Base-by-base conservation (phyloP, 2,329 filamentous ascomycete genomes). In the Hypoxylon sp. region DNA sequence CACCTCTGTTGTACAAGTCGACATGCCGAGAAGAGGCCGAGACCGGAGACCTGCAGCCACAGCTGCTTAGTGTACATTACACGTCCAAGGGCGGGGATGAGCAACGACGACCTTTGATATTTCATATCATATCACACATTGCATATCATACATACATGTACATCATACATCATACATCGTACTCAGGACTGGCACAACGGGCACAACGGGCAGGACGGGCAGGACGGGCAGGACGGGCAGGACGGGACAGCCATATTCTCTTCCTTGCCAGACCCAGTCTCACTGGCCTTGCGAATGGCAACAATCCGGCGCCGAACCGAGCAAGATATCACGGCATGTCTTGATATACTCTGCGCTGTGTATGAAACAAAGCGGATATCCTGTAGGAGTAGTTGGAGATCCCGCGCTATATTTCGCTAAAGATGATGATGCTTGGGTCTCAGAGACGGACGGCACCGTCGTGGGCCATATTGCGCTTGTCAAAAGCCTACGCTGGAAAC, bases 321-420 rank as follows among this genome's bases (percentile, higher is more conserved):
- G 11, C 33, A 26, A 9, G 69, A 70, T 42, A 45, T 71, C 2
- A 8, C 52, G 9, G 62, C 64, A 36, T 71, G 68, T 48, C 50
- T 58, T 48, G 65, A 58, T 26, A 46, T 65, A 2, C 55, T 72
- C 52, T 40, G 45, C 12, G 33, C 49, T 18, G 70, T 73, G 42
- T 64, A 72, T 46, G 46, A 42, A 18, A 28, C 45, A n/a, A 14
- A 68, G 54, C 48, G 66, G 69, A n/a, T 73, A 71, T 57, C 70
- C 70, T 2, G 64, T 72, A 14, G 48, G 30, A 3, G 70, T 69
- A 12, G 58, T 70, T 8, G 61, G 46, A 7, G 36, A 69, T 44
- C 58, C 69, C 14, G 30, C 51, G 4, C 9, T 44, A 12, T 66
- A 54, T 18, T 59, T 71, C 28, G 28, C 30, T 12, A 60, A 50